Conservation (phyloP, 305 asterid species). For the Rubia tinctorum region DNA sequence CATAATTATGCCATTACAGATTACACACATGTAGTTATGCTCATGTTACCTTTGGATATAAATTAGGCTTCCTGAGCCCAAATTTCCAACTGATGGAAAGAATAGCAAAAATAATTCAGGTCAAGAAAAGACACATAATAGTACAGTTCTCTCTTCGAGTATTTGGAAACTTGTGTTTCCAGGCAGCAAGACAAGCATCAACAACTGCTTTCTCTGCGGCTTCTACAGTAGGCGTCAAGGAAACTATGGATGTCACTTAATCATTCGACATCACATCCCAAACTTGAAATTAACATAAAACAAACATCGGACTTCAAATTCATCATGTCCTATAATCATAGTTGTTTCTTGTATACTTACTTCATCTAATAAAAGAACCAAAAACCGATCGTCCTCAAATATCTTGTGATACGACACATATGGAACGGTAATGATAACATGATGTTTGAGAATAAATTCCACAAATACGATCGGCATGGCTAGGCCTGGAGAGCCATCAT, state of each 20-base stretch:
- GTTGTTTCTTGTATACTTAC: constrained; percentile 21
- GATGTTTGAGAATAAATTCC: constrained; percentile 62
- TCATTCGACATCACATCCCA: constrained; percentile 87
- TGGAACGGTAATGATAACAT: constrained; percentile 69
- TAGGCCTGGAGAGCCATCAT: too few species aligned
- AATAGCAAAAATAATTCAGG: too few species aligned
- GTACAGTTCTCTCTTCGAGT: too few species aligned
- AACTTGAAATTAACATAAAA: constrained; percentile 37
- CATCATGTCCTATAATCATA: not conserved
- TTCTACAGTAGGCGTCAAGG: constrained; percentile 38
- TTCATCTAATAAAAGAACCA: constrained; percentile 83
- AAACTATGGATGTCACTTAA: constrained; percentile 48
- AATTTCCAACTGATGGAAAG: not conserved
- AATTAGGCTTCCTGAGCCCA: not conserved
- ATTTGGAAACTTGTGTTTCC: too few species aligned
- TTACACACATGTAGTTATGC: not conserved
- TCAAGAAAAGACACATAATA: too few species aligned
- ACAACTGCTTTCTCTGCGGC: constrained; percentile 26
- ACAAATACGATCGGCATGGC: constrained; percentile 40
- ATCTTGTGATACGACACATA: constrained; percentile 54
- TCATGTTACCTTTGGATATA: not conserved
- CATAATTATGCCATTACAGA: not conserved
- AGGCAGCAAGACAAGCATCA: too few species aligned
- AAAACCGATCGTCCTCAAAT: constrained; percentile 52
- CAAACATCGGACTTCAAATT: not conserved